Evolutionary conservation across 2,329 filamentous ascomycete genomes (phyloP).

Genomic region (Amphichorda felina): DNA sequence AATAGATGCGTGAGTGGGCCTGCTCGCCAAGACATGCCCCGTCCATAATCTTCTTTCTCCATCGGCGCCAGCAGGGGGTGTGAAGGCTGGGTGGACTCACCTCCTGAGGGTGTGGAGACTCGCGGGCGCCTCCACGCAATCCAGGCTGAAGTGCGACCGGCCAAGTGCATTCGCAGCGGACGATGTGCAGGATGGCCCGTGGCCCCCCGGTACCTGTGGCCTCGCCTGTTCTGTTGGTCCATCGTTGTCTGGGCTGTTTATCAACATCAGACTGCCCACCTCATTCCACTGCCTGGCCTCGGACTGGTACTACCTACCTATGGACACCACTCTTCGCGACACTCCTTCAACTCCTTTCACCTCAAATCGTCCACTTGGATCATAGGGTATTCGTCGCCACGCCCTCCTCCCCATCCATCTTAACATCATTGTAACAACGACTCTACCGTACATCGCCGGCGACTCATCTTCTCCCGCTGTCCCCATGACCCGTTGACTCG

Average conservation of each 20-base stretch:
- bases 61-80: not conserved
- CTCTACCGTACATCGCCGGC: conserved; percentile 1
- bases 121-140: conserved; percentile 2
- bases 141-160: conserved; percentile 4
- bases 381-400: not conserved
- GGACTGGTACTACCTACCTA: not conserved
- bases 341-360: conserved; percentile 20
- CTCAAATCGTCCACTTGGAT: not conserved
- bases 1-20: conserved; percentile 27
- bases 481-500: conserved; percentile 37
- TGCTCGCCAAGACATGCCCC: conserved; percentile 5
- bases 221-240: too few relatives aligned
- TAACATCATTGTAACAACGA: conserved; percentile 2
- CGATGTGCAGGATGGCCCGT: not conserved
- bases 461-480: not conserved
- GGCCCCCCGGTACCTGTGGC: not conserved
- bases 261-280: conserved; percentile 14
- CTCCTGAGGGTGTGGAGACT: conserved; percentile 3
- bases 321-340: conserved; percentile 17
- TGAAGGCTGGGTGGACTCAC: conserved; percentile 1
- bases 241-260: conserved; percentile 6
- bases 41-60: conserved; percentile 2
- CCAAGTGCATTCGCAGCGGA: not conserved
- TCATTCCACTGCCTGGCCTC: conserved; percentile 2
- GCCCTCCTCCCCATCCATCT: not conserved